A percentile compares a stretch with the other conserved stretches of the same genome.
Evolutionary conservation across 805 yeast species (phyloP).

Genomic region (Starmera quercuum): DNA sequence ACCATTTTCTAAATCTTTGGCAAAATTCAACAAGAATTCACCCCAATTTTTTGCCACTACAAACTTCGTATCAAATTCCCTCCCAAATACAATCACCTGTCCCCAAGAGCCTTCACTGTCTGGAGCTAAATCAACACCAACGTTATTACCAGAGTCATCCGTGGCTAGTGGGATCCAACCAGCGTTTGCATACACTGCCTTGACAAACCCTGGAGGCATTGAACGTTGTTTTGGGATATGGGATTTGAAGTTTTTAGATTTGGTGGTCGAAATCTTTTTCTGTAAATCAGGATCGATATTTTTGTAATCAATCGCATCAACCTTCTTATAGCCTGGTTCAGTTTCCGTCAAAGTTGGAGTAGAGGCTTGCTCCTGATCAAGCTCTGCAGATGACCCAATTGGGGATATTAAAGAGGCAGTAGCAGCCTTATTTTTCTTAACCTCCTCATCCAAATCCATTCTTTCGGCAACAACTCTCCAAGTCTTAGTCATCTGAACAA

Average conservation of each 20-base stretch:
- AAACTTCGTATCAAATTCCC: constrained; percentile 87
- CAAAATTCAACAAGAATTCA: constrained; percentile 73
- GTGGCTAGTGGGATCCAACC: constrained; percentile 90
- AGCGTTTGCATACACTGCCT: constrained; percentile 77
- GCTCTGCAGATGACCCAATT: constrained; percentile 16
- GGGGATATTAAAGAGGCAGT: constrained; percentile 17
- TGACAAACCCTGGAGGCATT: constrained; percentile 69
- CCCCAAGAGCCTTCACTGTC: constrained; percentile 79
- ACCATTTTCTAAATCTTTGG: constrained; percentile 82
- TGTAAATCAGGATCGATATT: constrained; percentile 12
- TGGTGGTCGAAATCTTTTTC: constrained; percentile 13
- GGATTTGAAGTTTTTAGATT: constrained; percentile 28
- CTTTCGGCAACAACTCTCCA: constrained; percentile 73
- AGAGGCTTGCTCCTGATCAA: constrained; percentile 10
- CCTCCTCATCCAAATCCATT: constrained; percentile 20
- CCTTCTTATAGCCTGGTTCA: constrained; percentile 21
- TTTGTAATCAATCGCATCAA: constrained; percentile 7
- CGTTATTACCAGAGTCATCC: constrained; percentile 85
- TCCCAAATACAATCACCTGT: constrained; percentile 87
- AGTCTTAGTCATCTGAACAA: constrained; percentile 70
- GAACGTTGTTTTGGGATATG: constrained; percentile 50
- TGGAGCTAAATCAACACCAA: constrained; percentile 83
- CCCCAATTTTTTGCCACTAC: constrained; percentile 87
- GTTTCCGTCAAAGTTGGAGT: constrained; percentile 18
- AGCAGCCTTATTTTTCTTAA: constrained; percentile 14